Evolutionary conservation across 192 early-diverging fungal genomes (phyloP), one percentile per base, ranked within the genome.

Genomic region (Chytriomyces hyalinus): DNA sequence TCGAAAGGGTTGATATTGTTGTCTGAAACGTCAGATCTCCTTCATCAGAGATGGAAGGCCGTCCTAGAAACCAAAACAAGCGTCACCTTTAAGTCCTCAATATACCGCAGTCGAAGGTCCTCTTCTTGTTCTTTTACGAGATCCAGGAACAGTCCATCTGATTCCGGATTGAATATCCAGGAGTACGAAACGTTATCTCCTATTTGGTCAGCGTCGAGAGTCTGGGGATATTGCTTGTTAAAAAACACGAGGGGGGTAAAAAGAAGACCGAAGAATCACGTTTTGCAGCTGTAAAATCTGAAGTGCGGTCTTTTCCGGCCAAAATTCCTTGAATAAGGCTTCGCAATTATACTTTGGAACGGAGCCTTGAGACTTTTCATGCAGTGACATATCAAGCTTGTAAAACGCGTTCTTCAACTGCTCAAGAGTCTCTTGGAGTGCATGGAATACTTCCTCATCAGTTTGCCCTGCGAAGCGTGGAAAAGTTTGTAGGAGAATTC

Each of bases 171-270:
- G 75, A 88, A 88, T 10, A 88, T 70, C 80, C 83, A 84, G 9
- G 73, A 70, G 47, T 86, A 86, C 20, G 82, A 83, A 11, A 86
- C 26, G 6, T 43, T 77, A 17, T 65, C 62, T 0, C 87, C 83
- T 11, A 82, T 71, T 47, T 88, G 87, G 53, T 88, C 87, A 3
- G 81, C 78, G 28, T 84, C 83, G 43, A 88, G 28, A 15, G 82
- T 84, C 86, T 87, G 43, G 6, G 60, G 20, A 57, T 7, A 0
- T 70, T 13, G 61, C 6, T 61, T 49, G 11, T 6, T 6, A 22
- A 69, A 22, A 26, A 50, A 45, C 8, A 63, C 62, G 36, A 36
- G 36, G 36, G 28, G 36, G 36, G 1, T 36, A 0, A 61, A 2
- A 26, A 9, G 10, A 51, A 13, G 10, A 3, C 1, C 26, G 64